Conservation (phyloP, 1,284 basidiomycete species). For the Ceratobasidium papillatum region DNA sequence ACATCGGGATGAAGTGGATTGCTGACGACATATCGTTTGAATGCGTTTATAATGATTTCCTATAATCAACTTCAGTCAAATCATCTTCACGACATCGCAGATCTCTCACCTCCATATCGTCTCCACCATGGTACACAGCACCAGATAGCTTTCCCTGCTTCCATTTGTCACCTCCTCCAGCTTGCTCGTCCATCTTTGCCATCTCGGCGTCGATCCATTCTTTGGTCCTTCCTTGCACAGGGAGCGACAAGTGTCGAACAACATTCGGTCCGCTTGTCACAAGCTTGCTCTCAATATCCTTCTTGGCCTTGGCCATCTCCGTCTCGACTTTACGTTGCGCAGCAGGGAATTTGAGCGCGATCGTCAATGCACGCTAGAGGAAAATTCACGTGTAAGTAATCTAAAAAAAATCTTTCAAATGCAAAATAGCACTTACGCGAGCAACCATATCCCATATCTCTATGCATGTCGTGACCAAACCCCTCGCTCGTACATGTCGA, state of each 20-base stretch:
- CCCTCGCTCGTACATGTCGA: constrained; percentile 80
- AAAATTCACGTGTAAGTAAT: constrained; percentile 10
- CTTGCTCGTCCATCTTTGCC: constrained; percentile 75
- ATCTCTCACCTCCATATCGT: constrained; percentile 68
- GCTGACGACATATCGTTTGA: constrained; percentile 75
- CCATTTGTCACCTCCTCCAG: constrained; percentile 64
- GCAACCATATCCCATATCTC: constrained; percentile 56
- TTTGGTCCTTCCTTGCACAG: constrained; percentile 69
- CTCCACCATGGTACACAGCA: constrained; percentile 90
- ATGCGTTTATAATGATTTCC: constrained; percentile 73
- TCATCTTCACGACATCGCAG: neutral
- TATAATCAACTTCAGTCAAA: constrained; percentile 5
- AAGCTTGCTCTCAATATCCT: constrained; percentile 74
- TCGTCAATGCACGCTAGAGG: constrained; percentile 64
- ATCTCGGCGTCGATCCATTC: constrained; percentile 85
- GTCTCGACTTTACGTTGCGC: constrained; percentile 70
- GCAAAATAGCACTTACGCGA: constrained; percentile 58
- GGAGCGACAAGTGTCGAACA: constrained; percentile 71
- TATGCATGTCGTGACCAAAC: constrained; percentile 64
- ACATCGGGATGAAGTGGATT: constrained; percentile 97
- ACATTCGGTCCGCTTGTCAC: constrained; percentile 69
- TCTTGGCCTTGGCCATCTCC: constrained; percentile 74
- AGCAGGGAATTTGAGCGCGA: constrained; percentile 74
- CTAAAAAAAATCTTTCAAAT: neutral
- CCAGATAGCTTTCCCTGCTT: constrained; percentile 82